phyloP scores from a whole-genome alignment of 106 monocot genomes.

The Narthecium ossifragum region DNA sequence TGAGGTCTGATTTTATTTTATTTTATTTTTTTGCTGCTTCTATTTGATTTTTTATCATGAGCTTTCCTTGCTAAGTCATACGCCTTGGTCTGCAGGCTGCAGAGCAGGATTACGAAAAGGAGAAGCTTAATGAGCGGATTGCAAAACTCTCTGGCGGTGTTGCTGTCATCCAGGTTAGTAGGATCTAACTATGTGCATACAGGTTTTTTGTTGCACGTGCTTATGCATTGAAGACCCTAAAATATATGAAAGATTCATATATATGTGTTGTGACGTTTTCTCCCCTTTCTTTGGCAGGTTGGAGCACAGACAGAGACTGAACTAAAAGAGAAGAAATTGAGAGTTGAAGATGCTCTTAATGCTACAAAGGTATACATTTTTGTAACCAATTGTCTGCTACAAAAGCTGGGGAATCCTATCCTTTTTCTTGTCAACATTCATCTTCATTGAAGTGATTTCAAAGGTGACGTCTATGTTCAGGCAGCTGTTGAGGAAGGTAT shows the following conservation, averaged over 20 bases:
- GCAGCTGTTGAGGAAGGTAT: conserved; percentile 52
- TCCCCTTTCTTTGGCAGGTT: conserved; percentile 11
- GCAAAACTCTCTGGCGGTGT: conserved; percentile 46
- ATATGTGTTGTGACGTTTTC: neutral
- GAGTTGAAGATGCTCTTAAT: conserved; percentile 48
- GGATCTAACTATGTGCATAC: neutral
- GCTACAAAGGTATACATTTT: conserved; percentile 30
- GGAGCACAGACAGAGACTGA: conserved; percentile 54
- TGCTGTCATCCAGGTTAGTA: conserved; percentile 40
- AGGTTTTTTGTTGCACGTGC: neutral
- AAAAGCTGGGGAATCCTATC: neutral
- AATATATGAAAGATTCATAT: no score
- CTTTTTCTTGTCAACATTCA: neutral
- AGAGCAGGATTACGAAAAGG: conserved; percentile 50
- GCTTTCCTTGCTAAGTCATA: neutral
- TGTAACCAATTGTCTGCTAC: neutral
- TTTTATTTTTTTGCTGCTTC: neutral
- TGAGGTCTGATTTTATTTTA: conserved; percentile 16
- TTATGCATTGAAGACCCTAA: no score
- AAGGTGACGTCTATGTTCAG: conserved; percentile 10
- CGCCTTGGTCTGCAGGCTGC: conserved; percentile 11
- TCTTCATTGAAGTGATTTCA: no score
- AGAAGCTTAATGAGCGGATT: conserved; percentile 45
- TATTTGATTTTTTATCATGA: neutral
- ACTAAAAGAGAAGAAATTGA: conserved; percentile 41